phyloP scores from a whole-genome alignment of 768 basidiomycete genomes.

The Calocybe cyanea region DNA sequence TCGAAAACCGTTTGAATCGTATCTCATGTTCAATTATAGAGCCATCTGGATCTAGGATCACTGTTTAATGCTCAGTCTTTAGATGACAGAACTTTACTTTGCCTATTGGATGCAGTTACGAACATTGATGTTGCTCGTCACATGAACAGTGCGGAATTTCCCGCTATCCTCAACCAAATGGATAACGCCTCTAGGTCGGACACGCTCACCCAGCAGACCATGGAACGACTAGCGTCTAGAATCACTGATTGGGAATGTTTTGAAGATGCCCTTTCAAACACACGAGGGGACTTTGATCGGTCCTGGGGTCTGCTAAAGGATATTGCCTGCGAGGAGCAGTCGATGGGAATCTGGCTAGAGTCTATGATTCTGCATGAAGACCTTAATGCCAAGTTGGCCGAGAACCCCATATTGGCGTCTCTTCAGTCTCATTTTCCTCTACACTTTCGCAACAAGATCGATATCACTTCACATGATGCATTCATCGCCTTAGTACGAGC shows the following conservation, averaged over 20 bases:
- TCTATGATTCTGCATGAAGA: conserved; percentile 61
- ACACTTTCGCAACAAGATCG: conserved; percentile 29
- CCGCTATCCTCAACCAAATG: conserved; percentile 35
- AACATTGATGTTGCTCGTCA: conserved; percentile 61
- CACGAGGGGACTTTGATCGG: conserved; percentile 44
- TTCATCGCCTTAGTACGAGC: conserved; percentile 65
- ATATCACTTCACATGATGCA: conserved; percentile 42
- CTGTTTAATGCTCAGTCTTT: conserved; percentile 54
- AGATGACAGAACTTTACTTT: conserved; percentile 51
- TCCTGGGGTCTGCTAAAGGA: conserved; percentile 56
- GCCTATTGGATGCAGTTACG: conserved; percentile 60
- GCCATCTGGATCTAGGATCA: conserved; percentile 47
- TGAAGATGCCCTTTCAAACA: conserved; percentile 56
- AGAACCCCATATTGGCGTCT: conserved; percentile 32
- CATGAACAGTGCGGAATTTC: conserved; percentile 42
- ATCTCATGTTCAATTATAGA: conserved; percentile 34
- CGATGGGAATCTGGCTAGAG: conserved; percentile 70
- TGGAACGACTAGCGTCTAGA: conserved; percentile 44
- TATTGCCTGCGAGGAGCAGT: conserved; percentile 58
- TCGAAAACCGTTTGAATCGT: not conserved
- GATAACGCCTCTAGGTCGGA: conserved; percentile 33
- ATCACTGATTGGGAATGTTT: conserved; percentile 58
- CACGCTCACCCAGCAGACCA: conserved; percentile 38
- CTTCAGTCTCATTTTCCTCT: conserved; percentile 34
- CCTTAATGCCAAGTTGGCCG: conserved; percentile 41